phyloP scores from a whole-genome alignment of 176 grass and related monocot species.

The Lolium rigidum region DNA sequence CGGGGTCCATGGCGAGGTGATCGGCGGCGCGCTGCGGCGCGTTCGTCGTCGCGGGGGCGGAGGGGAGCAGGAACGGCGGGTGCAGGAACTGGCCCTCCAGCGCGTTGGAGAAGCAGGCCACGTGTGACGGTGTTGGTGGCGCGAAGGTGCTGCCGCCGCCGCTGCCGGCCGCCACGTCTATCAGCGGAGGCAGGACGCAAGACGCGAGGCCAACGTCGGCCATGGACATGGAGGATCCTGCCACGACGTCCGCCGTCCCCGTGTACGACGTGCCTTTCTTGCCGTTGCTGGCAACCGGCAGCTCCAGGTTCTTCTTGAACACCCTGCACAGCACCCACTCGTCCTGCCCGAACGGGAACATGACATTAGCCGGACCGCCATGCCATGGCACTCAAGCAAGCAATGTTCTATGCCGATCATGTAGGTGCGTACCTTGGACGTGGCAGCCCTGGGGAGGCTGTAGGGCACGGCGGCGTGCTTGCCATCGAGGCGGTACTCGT shows the following conservation, averaged over 20 bases:
- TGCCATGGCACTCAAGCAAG: neutral
- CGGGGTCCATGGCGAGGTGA: neutral
- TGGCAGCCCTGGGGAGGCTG: slow-evolving; percentile 29
- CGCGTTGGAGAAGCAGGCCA: slow-evolving; percentile 91
- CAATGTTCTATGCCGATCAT: neutral
- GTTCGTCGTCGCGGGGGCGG: neutral
- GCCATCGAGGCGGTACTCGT: slow-evolving; percentile 81
- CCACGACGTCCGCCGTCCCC: slow-evolving; percentile 1
- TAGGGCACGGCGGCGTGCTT: slow-evolving; percentile 31
- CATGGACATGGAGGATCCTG: slow-evolving; percentile 13
- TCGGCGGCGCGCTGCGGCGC: neutral
- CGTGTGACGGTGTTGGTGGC: slow-evolving; percentile 41
- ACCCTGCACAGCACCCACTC: slow-evolving; percentile 92
- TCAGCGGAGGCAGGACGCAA: slow-evolving; percentile 48
- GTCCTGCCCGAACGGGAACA: slow-evolving; percentile 38
- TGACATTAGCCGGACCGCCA: neutral
- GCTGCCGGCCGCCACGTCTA: slow-evolving; percentile 46
- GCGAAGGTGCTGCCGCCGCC: neutral
- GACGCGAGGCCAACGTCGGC: slow-evolving; percentile 27
- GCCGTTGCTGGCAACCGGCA: neutral
- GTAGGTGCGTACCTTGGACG: slow-evolving; percentile 44
- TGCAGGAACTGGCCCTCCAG: slow-evolving; percentile 62
- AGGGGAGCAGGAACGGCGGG: slow-evolving; percentile 37
- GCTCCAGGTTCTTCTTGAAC: slow-evolving; percentile 69
- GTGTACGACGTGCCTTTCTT: slow-evolving; percentile 25